Conservation (phyloP, 148 eudicot genomes). For the Mesembryanthemum crystallinum region DNA sequence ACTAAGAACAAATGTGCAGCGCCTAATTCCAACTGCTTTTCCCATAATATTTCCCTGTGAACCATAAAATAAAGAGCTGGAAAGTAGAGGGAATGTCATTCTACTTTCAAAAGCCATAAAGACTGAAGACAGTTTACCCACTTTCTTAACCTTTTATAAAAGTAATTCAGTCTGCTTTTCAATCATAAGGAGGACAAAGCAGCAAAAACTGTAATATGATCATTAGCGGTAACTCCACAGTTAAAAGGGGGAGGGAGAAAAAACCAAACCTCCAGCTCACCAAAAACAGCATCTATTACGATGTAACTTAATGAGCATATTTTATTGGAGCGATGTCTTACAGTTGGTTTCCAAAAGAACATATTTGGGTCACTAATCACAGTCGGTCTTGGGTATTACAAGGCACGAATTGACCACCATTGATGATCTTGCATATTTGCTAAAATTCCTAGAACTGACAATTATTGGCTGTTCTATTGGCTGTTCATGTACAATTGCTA, state of each 20-base stretch:
- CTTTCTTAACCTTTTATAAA: slow-evolving; percentile 16
- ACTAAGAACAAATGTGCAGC: background rate
- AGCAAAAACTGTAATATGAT: background rate
- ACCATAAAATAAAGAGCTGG: background rate
- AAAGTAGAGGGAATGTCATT: background rate
- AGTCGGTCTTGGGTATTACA: background rate
- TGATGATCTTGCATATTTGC: background rate
- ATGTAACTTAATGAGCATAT: background rate
- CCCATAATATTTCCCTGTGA: background rate
- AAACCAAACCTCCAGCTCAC: background rate
- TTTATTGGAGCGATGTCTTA: background rate
- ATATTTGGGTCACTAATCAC: background rate
- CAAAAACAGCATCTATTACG: background rate
- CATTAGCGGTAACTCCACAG: background rate
- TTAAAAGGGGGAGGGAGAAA: no score
- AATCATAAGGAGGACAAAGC: slow-evolving; percentile 16
- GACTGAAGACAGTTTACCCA: slow-evolving; percentile 2
- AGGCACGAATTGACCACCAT: background rate
- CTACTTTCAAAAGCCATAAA: background rate
- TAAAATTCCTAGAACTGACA: background rate
- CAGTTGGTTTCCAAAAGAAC: background rate
- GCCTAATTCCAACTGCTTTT: background rate
- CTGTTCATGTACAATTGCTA: slow-evolving; percentile 13
- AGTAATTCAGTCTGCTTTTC: background rate
- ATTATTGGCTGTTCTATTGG: slow-evolving; percentile 6